A percentile compares a stretch with the other conserved stretches of the same genome.
Evolutionary conservation across 208 protist genomes (phyloP).

Genomic region (Wallacemonas rigidus): DNA sequence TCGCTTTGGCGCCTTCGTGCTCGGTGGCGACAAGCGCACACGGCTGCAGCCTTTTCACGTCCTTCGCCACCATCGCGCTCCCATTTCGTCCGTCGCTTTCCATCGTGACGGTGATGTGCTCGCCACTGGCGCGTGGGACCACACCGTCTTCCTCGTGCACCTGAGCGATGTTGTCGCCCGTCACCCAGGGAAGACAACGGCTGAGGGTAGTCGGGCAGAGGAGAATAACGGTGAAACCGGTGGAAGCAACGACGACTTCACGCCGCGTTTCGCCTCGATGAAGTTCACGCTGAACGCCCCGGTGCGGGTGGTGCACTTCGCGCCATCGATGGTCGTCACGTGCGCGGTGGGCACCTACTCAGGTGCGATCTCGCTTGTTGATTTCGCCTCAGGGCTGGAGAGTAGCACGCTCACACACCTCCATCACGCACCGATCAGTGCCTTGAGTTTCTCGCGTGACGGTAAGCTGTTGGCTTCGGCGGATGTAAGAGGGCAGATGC

Average conservation of each 20-base stretch:
- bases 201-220: too few species aligned
- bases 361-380: constrained; percentile 62
- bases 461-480: constrained; percentile 72
- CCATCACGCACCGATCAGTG: constrained; percentile 63
- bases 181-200: too few species aligned
- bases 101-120: constrained; percentile 70
- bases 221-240: too few species aligned
- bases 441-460: constrained; percentile 62
- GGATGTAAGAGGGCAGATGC: constrained; percentile 68
- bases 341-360: constrained; percentile 71
- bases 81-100: constrained; percentile 63
- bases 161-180: constrained; percentile 10
- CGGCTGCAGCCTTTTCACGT: constrained; percentile 42
- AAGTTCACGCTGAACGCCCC: constrained; percentile 31
- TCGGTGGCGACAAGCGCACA: constrained; percentile 11
- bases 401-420: constrained; percentile 42
- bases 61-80: constrained; percentile 60
- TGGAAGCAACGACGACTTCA: background rate
- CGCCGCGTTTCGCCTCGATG: constrained; percentile 15
- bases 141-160: constrained; percentile 56
- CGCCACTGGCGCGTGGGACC: constrained; percentile 80
- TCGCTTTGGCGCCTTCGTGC: constrained; percentile 12
- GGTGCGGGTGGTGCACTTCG: constrained; percentile 62
- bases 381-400: constrained; percentile 50
- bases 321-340: constrained; percentile 68